Evolutionary conservation across 1,284 basidiomycete species (phyloP), one percentile per base, ranked within the genome.

Genomic region (Sporisorium scitamineum): DNA sequence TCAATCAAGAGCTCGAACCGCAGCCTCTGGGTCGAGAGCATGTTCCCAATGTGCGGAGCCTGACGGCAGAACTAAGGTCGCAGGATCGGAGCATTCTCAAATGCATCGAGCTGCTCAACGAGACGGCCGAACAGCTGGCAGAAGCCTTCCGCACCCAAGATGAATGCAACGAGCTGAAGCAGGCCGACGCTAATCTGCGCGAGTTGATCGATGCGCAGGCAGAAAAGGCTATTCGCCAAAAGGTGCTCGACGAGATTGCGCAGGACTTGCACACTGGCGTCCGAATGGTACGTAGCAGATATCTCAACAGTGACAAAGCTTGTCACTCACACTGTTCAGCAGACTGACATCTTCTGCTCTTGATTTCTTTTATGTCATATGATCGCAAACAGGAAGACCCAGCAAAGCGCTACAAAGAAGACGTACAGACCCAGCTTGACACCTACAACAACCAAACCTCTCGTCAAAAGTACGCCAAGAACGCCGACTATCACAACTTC

Each of bases 181-280:
- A 63, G 18, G 62, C 78, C n/a, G 80, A 82, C 22, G 27, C 18
- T 2, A 70, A 73, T 20, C 48, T 70, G 1, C 69, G 78, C n/a
- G 72, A 74, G 14, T 58, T 82, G 24, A 75, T 83, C 50, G 81
- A 83, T 47, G 39, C 78, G 0, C 64, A 74, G 44, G 73, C 60
- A 18, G 75, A 79, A 24, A 69, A 76, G 31, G 69, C 67, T 10
- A 53, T 56, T 16, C 73, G 81, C 3, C 42, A 57, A 26, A 58
- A 48, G 29, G 64, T 66, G 13, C 56, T 83, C 14, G 62, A 65
- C 13, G 56, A 60, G 34, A 75, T 83, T 4, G 55, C 58, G 24
- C 66, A 69, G 14, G 63, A 69, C 18, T 51, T 80, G 16, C 57
- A 65, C 8, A 48, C 58, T 2, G 70, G 64, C 14, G 50, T 67